Evolutionary conservation across 805 yeast species (phyloP).

Genomic region (Naumovozyma castellii): DNA sequence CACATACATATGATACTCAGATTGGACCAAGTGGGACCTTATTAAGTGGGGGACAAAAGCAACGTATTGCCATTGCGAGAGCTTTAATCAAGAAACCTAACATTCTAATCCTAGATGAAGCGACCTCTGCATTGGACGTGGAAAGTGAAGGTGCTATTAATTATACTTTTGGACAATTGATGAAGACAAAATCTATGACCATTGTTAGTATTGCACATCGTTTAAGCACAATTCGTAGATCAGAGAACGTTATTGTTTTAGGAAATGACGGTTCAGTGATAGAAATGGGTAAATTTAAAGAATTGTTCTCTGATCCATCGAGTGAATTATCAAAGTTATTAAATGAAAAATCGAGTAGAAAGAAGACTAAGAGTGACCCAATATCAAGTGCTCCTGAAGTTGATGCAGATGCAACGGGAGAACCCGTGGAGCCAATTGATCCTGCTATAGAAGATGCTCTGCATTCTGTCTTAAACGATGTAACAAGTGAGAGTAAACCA

Average conservation of each 20-base stretch:
- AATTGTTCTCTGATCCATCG: constrained; percentile 40
- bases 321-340: constrained; percentile 33
- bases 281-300: constrained; percentile 58
- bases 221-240: constrained; percentile 77
- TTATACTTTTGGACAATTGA: constrained; percentile 58
- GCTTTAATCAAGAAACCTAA: constrained; percentile 69
- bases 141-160: constrained; percentile 69
- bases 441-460: constrained; percentile 9
- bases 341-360: constrained; percentile 29
- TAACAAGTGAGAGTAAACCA: constrained; percentile 13
- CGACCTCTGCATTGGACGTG: constrained; percentile 80
- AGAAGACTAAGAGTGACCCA: constrained; percentile 4
- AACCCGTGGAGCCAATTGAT: not conserved
- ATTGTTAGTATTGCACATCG: constrained; percentile 91
- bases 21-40: constrained; percentile 59
- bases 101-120: constrained; percentile 73
- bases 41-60: constrained; percentile 90
- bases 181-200: constrained; percentile 53
- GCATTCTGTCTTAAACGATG: constrained; percentile 17
- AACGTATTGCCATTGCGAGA: constrained; percentile 78
- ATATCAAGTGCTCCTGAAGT: not conserved
- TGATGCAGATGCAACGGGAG: not conserved
- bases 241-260: constrained; percentile 76
- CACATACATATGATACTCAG: constrained; percentile 54
- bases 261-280: constrained; percentile 74